Conservation (phyloP, 306 rosid genomes). For the Cicer judaicum region DNA sequence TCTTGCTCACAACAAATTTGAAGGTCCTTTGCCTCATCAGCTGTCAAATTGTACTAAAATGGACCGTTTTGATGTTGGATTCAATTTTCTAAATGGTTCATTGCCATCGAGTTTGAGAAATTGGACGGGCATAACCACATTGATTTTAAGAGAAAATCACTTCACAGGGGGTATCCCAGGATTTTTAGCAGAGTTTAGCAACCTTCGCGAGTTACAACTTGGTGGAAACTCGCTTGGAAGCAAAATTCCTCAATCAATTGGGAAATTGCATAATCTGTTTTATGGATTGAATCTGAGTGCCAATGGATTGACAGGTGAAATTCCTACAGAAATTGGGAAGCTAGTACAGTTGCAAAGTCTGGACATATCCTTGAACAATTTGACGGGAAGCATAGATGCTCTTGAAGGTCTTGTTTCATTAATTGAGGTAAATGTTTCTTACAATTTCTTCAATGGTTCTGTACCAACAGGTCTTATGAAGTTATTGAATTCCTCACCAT, state of each 20-base stretch:
- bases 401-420: conserved; percentile 57
- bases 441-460: conserved; percentile 65
- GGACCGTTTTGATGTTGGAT: conserved; percentile 63
- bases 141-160: conserved; percentile 62
- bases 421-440: conserved; percentile 56
- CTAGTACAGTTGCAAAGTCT: conserved; percentile 43
- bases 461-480: conserved; percentile 59
- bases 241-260: conserved; percentile 62
- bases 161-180: conserved; percentile 66
- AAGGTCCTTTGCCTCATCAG: conserved; percentile 68
- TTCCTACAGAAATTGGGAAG: conserved; percentile 61
- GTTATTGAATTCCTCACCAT: conserved; percentile 49
- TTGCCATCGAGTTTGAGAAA: conserved; percentile 59
- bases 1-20: conserved; percentile 61
- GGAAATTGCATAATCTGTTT: conserved; percentile 52
- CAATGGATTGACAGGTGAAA: conserved; percentile 61
- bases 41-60: conserved; percentile 63
- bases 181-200: conserved; percentile 53
- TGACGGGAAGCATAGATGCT: conserved; percentile 60
- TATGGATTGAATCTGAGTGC: conserved; percentile 72
- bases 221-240: conserved; percentile 76
- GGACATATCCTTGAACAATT: conserved; percentile 71
- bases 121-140: conserved; percentile 56
- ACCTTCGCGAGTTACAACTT: conserved; percentile 63
- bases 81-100: conserved; percentile 71